These are phyloP conservation scores for Pyrrhoderma lamaoense DNA, from an alignment of 1,284 basidiomycete species.

Conservation along the genomic window DNA sequence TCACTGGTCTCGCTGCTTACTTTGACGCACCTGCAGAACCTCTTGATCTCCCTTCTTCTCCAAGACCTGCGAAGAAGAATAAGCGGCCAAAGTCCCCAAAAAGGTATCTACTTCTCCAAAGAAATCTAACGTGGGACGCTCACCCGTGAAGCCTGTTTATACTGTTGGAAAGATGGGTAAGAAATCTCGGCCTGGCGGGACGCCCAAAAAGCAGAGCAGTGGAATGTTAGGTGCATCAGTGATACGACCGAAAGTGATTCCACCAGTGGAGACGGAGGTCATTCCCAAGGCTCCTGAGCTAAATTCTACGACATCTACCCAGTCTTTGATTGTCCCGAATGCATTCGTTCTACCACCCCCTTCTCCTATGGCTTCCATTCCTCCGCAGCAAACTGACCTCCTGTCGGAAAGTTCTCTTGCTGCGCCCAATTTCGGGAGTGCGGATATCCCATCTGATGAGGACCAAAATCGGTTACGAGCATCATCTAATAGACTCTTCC, in stretches of 20 bases:
- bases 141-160: constrained; percentile 10
- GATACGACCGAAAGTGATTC: constrained; percentile 13
- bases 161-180: constrained; percentile 14
- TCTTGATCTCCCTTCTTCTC: constrained; percentile 12
- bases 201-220: constrained; percentile 8
- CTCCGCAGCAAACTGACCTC: constrained; percentile 7
- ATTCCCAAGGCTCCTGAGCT: constrained; percentile 4
- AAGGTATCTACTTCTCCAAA: background rate
- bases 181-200: constrained; percentile 1
- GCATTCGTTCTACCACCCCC: constrained; percentile 18
- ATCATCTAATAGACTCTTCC: constrained; percentile 37
- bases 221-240: constrained; percentile 12
- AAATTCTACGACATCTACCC: constrained; percentile 1
- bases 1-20: constrained; percentile 17
- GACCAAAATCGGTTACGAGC: background rate
- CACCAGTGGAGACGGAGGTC: constrained; percentile 16
- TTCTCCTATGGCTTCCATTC: constrained; percentile 15
- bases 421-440: constrained; percentile 5
- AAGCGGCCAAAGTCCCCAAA: constrained; percentile 34
- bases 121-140: background rate
- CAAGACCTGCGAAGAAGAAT: constrained; percentile 20
- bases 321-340: constrained; percentile 14
- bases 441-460: background rate
- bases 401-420: constrained; percentile 7
- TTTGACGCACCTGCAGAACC: constrained; percentile 15